phyloP scores from a whole-genome alignment of 2,329 filamentous ascomycete species.

The Scedosporium boydii region DNA sequence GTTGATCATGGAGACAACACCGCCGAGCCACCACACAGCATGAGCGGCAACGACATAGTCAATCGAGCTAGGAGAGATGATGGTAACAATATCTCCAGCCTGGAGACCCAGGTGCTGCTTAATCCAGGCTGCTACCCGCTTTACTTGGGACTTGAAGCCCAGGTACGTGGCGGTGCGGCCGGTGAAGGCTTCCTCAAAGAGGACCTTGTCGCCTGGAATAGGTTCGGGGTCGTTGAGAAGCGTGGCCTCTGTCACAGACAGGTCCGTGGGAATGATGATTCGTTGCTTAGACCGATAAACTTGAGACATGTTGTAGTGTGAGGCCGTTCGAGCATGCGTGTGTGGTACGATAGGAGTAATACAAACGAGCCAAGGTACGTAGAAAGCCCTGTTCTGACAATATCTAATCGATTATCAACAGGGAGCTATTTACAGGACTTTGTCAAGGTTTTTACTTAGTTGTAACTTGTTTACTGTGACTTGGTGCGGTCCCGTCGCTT shows the following conservation, averaged over 20 bases:
- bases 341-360: too few relatives aligned
- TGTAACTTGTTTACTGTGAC: too few relatives aligned
- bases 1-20: background rate
- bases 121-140: background rate
- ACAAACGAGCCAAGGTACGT: too few relatives aligned
- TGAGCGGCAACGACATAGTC: background rate
- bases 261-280: background rate
- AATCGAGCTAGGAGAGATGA: background rate
- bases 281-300: background rate
- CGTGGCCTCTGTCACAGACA: background rate
- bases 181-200: conserved; percentile 1
- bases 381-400: too few relatives aligned
- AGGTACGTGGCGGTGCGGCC: background rate
- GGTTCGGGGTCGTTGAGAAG: background rate
- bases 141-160: background rate
- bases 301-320: background rate
- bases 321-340: background rate
- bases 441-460: too few relatives aligned
- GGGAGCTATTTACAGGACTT: too few relatives aligned
- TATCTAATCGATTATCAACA: too few relatives aligned
- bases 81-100: background rate
- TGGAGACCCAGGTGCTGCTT: background rate
- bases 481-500: too few relatives aligned
- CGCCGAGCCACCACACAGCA: background rate
- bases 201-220: conserved; percentile 2